A percentile compares a stretch with the other conserved stretches of the same genome.
phyloP scores from a whole-genome alignment of 768 basidiomycete genomes.

The Auriscalpium microsporum region DNA sequence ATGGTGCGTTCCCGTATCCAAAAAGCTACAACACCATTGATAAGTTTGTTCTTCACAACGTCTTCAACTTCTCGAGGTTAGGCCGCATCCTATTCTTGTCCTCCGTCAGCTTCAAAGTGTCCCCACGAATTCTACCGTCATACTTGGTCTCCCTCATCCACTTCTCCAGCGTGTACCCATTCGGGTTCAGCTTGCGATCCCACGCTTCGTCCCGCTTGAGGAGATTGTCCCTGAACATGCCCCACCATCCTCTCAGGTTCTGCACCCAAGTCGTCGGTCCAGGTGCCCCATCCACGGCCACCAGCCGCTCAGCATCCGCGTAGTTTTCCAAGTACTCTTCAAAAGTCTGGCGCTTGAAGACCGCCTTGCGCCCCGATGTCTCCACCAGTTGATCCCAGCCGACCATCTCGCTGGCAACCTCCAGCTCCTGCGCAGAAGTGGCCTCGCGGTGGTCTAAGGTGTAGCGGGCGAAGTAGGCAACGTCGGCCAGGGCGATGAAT shows the following conservation, averaged over 20 bases:
- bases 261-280: conserved; percentile 19
- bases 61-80: too few species aligned
- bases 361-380: conserved; percentile 18
- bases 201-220: conserved; percentile 37
- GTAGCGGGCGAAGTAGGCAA: conserved; percentile 22
- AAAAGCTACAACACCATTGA: too few species aligned
- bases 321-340: conserved; percentile 18
- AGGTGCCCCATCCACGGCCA: conserved; percentile 13
- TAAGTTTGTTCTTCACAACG: too few species aligned
- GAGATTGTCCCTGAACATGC: conserved; percentile 34
- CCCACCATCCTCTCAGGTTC: conserved; percentile 37
- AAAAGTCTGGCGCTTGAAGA: conserved; percentile 6
- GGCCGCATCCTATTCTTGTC: too few species aligned
- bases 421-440: conserved; percentile 19
- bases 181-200: conserved; percentile 32
- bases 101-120: too few species aligned
- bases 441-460: conserved; percentile 19
- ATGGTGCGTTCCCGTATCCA: too few species aligned
- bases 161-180: conserved; percentile 21
- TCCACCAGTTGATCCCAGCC: conserved; percentile 15
- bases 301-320: conserved; percentile 9
- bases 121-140: neutral
- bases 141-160: neutral
- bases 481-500: conserved; percentile 21
- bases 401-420: conserved; percentile 18